Conservation (phyloP, 768 basidiomycete genomes). For the Hericium erinaceus region DNA sequence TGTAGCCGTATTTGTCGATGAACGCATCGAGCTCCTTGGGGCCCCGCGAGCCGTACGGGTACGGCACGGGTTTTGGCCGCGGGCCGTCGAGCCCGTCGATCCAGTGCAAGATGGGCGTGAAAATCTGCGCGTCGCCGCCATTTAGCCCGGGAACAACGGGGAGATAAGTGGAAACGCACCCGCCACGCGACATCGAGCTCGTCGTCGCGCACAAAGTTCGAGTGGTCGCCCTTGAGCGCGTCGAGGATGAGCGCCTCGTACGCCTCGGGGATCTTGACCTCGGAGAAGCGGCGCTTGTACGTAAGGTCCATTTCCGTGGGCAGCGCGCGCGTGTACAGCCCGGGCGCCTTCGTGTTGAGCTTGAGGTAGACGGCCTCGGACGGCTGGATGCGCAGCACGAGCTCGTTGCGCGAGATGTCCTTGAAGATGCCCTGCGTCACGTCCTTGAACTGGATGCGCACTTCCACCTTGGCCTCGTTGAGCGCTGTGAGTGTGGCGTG, state of each 20-base stretch:
- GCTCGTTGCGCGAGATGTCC: constrained; percentile 91
- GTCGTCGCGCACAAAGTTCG: constrained; percentile 97
- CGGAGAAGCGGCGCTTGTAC: constrained; percentile 91
- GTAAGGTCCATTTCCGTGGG: constrained; percentile 98
- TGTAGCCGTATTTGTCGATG: constrained; percentile 69
- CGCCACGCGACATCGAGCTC: constrained; percentile 98
- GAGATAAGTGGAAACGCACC: constrained; percentile 33
- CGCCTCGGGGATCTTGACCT: constrained; percentile 90
- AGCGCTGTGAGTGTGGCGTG: constrained; percentile 44
- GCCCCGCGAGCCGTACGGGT: constrained; percentile 94
- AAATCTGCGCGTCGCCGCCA: constrained; percentile 47
- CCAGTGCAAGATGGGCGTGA: constrained; percentile 93
- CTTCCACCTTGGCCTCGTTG: constrained; percentile 97
- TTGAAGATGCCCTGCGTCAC: constrained; percentile 95
- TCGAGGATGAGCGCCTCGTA: constrained; percentile 95
- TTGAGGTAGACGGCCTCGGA: constrained; percentile 96
- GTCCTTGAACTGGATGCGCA: constrained; percentile 97
- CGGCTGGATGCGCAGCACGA: constrained; percentile 96
- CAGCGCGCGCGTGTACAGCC: constrained; percentile 80
- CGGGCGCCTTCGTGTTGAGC: constrained; percentile 91
- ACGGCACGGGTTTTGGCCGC: constrained; percentile 62
- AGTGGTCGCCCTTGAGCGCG: constrained; percentile 95
- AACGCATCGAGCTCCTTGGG: constrained; percentile 77
- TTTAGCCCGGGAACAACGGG: neutral
- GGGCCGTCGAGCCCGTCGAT: constrained; percentile 72